Percentiles rank a stretch among this genome's conserved stretches.
These are phyloP conservation scores for Penicillium canariense DNA, from an alignment of 495 filamentous ascomycete genomes.

Conservation along the genomic window DNA sequence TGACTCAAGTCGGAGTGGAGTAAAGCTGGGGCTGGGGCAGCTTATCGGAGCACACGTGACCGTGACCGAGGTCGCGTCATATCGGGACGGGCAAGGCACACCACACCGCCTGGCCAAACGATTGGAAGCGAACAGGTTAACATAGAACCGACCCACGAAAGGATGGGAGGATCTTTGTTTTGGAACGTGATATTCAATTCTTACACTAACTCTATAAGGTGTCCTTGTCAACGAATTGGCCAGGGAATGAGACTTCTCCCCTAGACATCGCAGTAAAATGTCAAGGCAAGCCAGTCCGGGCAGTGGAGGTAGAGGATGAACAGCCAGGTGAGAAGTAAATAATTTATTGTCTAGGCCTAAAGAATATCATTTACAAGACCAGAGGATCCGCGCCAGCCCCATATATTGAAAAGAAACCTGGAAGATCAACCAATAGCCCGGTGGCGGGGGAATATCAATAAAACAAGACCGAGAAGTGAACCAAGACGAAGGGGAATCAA, in stretches of 20 bases:
- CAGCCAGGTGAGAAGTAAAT: background rate
- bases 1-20: constrained; percentile 6
- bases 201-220: too few relatives aligned
- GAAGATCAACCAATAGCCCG: constrained; percentile 25
- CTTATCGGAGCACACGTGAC: constrained; percentile 36
- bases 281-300: background rate
- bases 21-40: constrained; percentile 8
- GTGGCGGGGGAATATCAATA: constrained; percentile 40
- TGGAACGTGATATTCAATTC: too few relatives aligned
- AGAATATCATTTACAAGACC: constrained; percentile 27
- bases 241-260: too few relatives aligned
- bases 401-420: constrained; percentile 11
- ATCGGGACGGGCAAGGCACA: background rate
- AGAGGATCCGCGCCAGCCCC: background rate
- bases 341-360: constrained; percentile 3
- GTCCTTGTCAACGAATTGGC: too few relatives aligned
- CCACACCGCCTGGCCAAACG: too few relatives aligned
- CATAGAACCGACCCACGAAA: too few relatives aligned
- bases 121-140: too few relatives aligned
- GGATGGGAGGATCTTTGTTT: too few relatives aligned
- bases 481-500: constrained; percentile 13
- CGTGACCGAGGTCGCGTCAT: constrained; percentile 7
- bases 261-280: background rate
- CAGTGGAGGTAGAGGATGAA: background rate
- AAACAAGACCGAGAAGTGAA: constrained; percentile 37